These are phyloP conservation scores for Arthrinium phaeospermum DNA, from an alignment of 2,329 filamentous ascomycete species.

Conservation along the genomic window DNA sequence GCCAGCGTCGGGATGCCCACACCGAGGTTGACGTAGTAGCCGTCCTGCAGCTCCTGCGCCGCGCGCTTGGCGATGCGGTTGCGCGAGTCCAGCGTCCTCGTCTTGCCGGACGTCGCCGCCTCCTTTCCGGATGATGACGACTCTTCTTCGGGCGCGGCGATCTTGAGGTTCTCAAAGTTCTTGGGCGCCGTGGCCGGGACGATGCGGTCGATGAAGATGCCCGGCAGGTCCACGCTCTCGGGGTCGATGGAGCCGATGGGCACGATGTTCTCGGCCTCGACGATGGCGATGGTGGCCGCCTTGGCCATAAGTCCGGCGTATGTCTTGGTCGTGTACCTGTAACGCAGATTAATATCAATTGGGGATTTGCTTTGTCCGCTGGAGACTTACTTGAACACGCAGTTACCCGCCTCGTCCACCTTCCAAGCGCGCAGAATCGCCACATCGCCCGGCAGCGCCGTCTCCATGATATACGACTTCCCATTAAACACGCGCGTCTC, in stretches of 20 bases:
- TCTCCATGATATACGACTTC: slow-evolving; percentile 78
- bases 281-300: slow-evolving; percentile 77
- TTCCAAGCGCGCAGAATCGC: slow-evolving; percentile 80
- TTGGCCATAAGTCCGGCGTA: slow-evolving; percentile 82
- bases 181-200: slow-evolving; percentile 76
- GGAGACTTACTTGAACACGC: slow-evolving; percentile 68
- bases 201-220: slow-evolving; percentile 83
- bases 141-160: slow-evolving; percentile 51
- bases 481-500: slow-evolving; percentile 78
- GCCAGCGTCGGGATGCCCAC: slow-evolving; percentile 90
- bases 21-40: slow-evolving; percentile 81
- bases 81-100: slow-evolving; percentile 54
- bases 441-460: slow-evolving; percentile 75
- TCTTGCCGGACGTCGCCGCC: slow-evolving; percentile 31
- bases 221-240: slow-evolving; percentile 77
- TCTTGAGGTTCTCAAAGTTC: slow-evolving; percentile 72
- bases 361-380: neutral
- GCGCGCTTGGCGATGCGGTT: slow-evolving; percentile 78
- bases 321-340: slow-evolving; percentile 73
- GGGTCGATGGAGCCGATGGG: slow-evolving; percentile 74
- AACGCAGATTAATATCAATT: slow-evolving; percentile 28
- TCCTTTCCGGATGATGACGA: slow-evolving; percentile 44
- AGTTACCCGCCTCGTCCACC: slow-evolving; percentile 78
- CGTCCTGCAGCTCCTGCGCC: slow-evolving; percentile 80
- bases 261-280: slow-evolving; percentile 86